These are phyloP conservation scores for Chenopodium suecicum DNA, from an alignment of 148 eudicot species.

Conservation along the genomic window DNA sequence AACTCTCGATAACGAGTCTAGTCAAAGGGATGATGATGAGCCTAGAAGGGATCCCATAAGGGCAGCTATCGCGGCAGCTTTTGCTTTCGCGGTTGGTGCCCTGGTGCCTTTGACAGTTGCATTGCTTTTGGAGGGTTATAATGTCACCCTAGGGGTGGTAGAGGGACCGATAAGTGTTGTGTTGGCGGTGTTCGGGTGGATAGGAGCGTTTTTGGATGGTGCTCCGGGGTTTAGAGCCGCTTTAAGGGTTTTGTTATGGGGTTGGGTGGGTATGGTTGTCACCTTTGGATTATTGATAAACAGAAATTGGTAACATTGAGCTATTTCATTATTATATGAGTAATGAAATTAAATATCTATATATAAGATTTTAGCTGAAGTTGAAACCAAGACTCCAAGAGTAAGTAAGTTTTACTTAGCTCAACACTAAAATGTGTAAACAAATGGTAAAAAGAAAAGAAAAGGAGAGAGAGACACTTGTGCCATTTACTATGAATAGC, in stretches of 20 bases:
- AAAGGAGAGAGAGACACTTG: no score
- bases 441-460: no score
- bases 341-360: no score
- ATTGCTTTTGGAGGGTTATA: constrained; percentile 6
- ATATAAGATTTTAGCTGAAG: no score
- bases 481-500: no score
- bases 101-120: background rate
- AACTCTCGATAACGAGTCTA: background rate
- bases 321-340: no score
- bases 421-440: background rate
- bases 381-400: background rate
- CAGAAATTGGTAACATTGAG: background rate
- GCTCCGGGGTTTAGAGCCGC: constrained; percentile 7
- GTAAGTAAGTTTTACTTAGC: no score
- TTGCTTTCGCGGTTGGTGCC: constrained; percentile 1
- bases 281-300: constrained; percentile 3
- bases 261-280: constrained; percentile 9
- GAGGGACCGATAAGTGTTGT: background rate
- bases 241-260: constrained; percentile 14
- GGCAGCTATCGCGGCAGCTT: background rate
- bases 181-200: constrained; percentile 8
- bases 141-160: background rate
- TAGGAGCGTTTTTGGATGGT: constrained; percentile 11
- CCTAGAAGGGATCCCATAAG: background rate
- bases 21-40: no score